These are phyloP conservation scores for Saccharomyces pastorianus DNA, from an alignment of 1,139 yeast genomes.

Conservation along the genomic window DNA sequence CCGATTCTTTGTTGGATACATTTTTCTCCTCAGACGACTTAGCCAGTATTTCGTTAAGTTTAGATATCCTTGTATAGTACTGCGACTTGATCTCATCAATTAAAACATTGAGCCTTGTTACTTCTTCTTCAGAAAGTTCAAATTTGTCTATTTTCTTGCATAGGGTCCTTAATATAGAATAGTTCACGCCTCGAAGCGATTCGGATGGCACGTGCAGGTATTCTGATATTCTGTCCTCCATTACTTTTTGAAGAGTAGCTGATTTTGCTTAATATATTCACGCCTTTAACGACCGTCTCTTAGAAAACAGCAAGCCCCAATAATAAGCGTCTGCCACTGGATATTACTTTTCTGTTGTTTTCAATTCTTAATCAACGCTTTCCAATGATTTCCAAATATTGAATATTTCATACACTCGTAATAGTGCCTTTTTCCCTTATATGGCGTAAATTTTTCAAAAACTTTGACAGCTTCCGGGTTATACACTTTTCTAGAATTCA, in stretches of 20 bases:
- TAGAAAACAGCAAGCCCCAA: background rate
- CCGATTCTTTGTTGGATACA: background rate
- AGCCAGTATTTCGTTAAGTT: constrained; percentile 30
- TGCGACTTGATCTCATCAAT: constrained; percentile 46
- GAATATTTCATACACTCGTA: background rate
- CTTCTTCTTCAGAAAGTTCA: constrained; percentile 6
- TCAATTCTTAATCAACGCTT: background rate
- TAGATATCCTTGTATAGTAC: constrained; percentile 32
- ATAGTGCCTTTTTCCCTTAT: background rate
- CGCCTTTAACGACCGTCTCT: background rate
- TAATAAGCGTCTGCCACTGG: background rate
- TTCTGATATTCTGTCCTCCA: constrained; percentile 1
- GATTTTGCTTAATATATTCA: background rate
- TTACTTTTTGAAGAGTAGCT: background rate
- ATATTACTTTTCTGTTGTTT: background rate
- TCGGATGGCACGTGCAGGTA: background rate
- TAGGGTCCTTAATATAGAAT: background rate
- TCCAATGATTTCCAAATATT: background rate
- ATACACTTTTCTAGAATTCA: background rate
- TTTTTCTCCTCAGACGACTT: constrained; percentile 12
- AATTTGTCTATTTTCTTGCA: constrained; percentile 3
- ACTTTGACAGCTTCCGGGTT: background rate
- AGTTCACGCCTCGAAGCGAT: background rate
- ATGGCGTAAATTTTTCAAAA: background rate
- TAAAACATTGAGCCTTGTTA: constrained; percentile 30